phyloP scores from a whole-genome alignment of 768 basidiomycete species.

The Pleurotus sapidus region DNA sequence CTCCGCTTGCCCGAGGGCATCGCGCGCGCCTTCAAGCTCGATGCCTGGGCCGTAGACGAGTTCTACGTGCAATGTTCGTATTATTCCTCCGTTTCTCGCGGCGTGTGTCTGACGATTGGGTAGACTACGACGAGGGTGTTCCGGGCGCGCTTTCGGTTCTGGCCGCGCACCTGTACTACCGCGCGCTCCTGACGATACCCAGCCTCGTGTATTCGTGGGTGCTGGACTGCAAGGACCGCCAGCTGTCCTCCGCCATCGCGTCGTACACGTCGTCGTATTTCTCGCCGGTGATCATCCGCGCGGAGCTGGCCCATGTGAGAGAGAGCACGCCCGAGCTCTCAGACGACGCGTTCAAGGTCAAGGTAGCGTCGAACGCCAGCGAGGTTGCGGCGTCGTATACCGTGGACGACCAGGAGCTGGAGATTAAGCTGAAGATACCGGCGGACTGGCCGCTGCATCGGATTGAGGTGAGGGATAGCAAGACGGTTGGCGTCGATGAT shows the following conservation, averaged over 20 bases:
- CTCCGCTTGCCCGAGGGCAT: conserved; percentile 67
- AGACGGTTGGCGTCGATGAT: conserved; percentile 85
- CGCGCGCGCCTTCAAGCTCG: conserved; percentile 64
- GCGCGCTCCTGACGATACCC: conserved; percentile 78
- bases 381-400: conserved; percentile 84
- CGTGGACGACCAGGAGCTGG: conserved; percentile 92
- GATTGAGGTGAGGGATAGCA: conserved; percentile 85
- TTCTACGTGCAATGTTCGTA: conserved; percentile 60
- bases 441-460: conserved; percentile 86
- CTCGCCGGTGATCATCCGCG: conserved; percentile 82
- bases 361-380: conserved; percentile 65
- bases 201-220: conserved; percentile 87
- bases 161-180: conserved; percentile 87
- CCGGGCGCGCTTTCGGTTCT: conserved; percentile 58
- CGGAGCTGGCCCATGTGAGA: conserved; percentile 77
- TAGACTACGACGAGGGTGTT: conserved; percentile 59
- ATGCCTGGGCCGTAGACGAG: conserved; percentile 82
- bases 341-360: conserved; percentile 80
- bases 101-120: neutral
- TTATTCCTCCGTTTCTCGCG: too few species aligned
- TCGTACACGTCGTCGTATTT: conserved; percentile 81
- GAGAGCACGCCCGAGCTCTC: conserved; percentile 50
- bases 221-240: conserved; percentile 84
- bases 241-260: conserved; percentile 73
- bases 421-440: conserved; percentile 85